Evolutionary conservation across 306 rosid genomes (phyloP).

Genomic region (Vigna trinervia): DNA sequence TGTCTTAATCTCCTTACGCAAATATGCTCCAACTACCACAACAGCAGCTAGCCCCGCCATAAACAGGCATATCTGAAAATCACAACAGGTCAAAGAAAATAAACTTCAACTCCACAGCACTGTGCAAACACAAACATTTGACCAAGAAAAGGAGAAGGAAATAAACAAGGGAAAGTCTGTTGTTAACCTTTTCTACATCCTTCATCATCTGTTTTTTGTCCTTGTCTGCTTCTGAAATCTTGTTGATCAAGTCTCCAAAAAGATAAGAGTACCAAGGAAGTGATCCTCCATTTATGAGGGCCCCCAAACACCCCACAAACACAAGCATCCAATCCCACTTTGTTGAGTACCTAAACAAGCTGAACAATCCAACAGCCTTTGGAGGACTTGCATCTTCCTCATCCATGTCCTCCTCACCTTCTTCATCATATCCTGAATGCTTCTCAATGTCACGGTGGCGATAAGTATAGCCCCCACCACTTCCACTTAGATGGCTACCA

Average conservation of each 20-base stretch:
- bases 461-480: slow-evolving; percentile 32
- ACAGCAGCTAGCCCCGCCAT: slow-evolving; percentile 76
- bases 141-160: background rate
- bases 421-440: slow-evolving; percentile 50
- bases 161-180: background rate
- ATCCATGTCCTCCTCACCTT: slow-evolving; percentile 56
- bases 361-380: slow-evolving; percentile 67
- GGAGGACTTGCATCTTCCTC: slow-evolving; percentile 59
- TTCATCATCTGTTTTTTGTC: slow-evolving; percentile 56
- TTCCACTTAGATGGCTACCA: slow-evolving; percentile 27
- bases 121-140: background rate
- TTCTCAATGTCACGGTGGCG: slow-evolving; percentile 37
- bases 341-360: slow-evolving; percentile 83
- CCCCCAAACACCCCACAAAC: slow-evolving; percentile 85
- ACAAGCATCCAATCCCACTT: slow-evolving; percentile 81
- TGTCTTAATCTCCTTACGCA: slow-evolving; percentile 62
- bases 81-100: slow-evolving; percentile 22
- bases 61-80: slow-evolving; percentile 69
- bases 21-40: slow-evolving; percentile 82
- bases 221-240: slow-evolving; percentile 49
- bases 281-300: slow-evolving; percentile 87
- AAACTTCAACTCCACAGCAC: background rate
- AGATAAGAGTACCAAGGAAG: slow-evolving; percentile 85
- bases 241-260: slow-evolving; percentile 72
- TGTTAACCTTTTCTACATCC: slow-evolving; percentile 59